Evolutionary conservation across 2,329 filamentous ascomycete genomes (phyloP), one percentile per base, ranked within the genome.

Genomic region (Ceratocystis smalleyi): DNA sequence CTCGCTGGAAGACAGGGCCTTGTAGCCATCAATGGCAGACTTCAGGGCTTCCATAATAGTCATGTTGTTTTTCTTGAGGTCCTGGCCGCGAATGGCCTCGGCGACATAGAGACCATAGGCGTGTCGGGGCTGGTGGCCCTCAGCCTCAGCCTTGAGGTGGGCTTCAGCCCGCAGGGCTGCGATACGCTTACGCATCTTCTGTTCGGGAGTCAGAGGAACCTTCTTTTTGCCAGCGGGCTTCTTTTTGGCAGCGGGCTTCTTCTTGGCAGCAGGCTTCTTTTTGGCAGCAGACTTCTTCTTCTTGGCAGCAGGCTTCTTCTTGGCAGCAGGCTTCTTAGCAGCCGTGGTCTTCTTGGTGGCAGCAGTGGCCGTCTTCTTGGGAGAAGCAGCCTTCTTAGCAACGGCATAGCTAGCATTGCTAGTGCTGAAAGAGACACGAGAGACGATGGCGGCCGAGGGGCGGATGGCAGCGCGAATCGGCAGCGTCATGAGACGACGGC

Each of bases 1-100:
- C 68, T 82, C 77, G 0, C 71, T 67, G 1, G 71, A 47, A 6
- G 78, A 70, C 45, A 83, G 68, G 2, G 62, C 60, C 66, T 76
- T 77, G 71, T 71, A 83, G 0, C 68, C 64, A 5, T 64, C 66
- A n/a, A 71, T 32, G 2, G 78, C 7, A 1, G 65, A 49, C 65
- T 67, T 57, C 67, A 77, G 71, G 62, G 62, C 69, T 0, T 66
- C 54, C 2, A 30, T 64, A 5, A 73, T 43, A 17, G 43, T 61
- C 5, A 30, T 45, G 2, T 64, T 62, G 17, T n/a, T 22, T 24
- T 15, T 32, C 59, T 47, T 47, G 40, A 59, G 64, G 30, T 35
- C 30, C 22, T 62, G 40, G 40, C 72, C 68, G 61, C 74, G 73
- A 47, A 70, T 65, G 5, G 69, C 30, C 64, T 77, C 70, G 2